phyloP scores from a whole-genome alignment of 2,329 filamentous ascomycete genomes.

The Ascochyta lentis region DNA sequence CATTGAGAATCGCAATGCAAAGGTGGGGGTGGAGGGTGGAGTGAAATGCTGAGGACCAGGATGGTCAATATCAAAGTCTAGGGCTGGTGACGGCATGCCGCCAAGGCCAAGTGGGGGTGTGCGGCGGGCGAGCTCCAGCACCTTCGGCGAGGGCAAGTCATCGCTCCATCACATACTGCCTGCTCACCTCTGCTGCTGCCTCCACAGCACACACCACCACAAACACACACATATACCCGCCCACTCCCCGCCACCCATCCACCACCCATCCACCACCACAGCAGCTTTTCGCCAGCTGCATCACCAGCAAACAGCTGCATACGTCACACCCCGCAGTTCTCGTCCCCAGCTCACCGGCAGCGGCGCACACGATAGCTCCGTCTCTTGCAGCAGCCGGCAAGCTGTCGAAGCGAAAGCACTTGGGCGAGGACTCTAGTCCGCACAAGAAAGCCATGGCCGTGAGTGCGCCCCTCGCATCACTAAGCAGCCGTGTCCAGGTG shows the following conservation, averaged over 20 bases:
- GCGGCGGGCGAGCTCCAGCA: constrained; percentile 26
- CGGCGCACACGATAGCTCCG: constrained; percentile 32
- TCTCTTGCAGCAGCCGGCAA: constrained; percentile 44
- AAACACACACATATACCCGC: neutral
- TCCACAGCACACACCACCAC: neutral
- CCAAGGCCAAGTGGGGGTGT: constrained; percentile 18
- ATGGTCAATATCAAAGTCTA: neutral
- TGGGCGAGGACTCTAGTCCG: constrained; percentile 48
- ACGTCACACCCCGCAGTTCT: constrained; percentile 24
- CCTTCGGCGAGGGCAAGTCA: constrained; percentile 26
- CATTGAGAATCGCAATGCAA: too few species aligned
- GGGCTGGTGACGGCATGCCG: neutral
- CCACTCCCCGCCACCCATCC: constrained; percentile 2
- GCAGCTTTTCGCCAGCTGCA: neutral
- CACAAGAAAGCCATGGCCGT: constrained; percentile 52
- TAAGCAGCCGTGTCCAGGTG: constrained; percentile 2
- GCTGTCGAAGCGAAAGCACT: constrained; percentile 53
- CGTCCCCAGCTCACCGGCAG: constrained; percentile 14
- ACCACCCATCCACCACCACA: neutral
- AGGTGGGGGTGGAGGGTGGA: too few species aligned
- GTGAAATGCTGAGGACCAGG: too few species aligned
- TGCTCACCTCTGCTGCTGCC: constrained; percentile 21
- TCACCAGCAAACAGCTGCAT: constrained; percentile 8
- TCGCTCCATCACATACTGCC: constrained; percentile 4
- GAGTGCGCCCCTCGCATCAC: constrained; percentile 26